A percentile compares a stretch with the other conserved stretches of the same genome.
These are phyloP conservation scores for Colletotrichum sp. DNA, from an alignment of 2,329 filamentous ascomycete genomes.

Conservation along the genomic window DNA sequence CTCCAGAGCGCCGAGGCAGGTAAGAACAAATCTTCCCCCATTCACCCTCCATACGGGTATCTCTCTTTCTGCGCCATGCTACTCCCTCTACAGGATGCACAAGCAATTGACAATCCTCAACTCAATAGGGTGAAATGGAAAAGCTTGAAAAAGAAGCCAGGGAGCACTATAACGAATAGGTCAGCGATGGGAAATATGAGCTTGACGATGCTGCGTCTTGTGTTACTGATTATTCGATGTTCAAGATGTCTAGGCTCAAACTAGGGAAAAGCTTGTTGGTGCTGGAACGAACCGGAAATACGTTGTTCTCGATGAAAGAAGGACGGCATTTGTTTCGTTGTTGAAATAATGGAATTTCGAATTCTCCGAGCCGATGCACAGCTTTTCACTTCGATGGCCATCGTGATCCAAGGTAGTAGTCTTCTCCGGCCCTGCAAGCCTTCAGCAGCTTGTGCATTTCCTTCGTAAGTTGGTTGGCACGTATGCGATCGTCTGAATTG, in stretches of 20 bases:
- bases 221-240: too few species aligned
- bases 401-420: background rate
- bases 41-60: accelerated
- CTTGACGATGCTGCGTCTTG: background rate
- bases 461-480: background rate
- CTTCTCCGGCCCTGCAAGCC: background rate
- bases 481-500: background rate
- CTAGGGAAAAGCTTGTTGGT: too few species aligned
- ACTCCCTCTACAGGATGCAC: too few species aligned
- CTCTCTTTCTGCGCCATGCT: too few species aligned
- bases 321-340: too few species aligned
- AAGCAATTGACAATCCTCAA: background rate
- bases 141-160: background rate
- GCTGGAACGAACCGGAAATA: too few species aligned
- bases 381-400: background rate
- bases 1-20: background rate
- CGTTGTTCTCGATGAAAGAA: too few species aligned
- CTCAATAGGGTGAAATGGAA: background rate
- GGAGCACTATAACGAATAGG: background rate
- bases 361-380: too few species aligned
- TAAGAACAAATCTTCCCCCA: background rate
- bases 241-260: too few species aligned
- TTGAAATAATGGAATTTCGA: too few species aligned
- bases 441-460: background rate
- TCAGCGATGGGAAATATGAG: background rate